A percentile compares a stretch with the other conserved stretches of the same genome.
Conservation (phyloP, 176 grass and related monocot species). For the Zea luxurians region DNA sequence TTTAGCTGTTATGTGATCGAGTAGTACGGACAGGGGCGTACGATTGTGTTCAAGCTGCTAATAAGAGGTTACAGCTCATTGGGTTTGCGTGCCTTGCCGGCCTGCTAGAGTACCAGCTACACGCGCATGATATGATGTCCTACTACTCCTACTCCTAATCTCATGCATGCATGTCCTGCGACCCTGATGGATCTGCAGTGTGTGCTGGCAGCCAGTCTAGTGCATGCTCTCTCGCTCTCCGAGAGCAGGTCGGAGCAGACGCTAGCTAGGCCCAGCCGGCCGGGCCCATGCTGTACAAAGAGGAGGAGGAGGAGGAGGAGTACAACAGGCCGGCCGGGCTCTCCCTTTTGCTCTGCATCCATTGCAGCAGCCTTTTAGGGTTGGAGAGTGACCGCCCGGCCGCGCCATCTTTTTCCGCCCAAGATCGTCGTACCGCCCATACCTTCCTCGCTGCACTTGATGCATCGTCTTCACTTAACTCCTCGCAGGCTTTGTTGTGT, state of each 20-base stretch:
- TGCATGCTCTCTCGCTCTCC: not conserved
- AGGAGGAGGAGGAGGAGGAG: not conserved
- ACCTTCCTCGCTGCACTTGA: not conserved
- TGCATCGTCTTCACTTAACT: not conserved
- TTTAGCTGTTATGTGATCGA: not conserved
- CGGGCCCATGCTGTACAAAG: not conserved
- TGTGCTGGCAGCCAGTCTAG: too few relatives aligned
- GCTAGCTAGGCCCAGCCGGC: not conserved
- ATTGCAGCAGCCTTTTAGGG: slow-evolving; percentile 17
- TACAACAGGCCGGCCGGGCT: not conserved
- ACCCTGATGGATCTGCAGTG: slow-evolving; percentile 24
- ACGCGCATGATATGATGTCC: not conserved
- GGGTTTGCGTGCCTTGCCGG: too few relatives aligned
- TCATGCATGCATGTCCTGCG: not conserved
- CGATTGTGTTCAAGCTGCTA: too few relatives aligned
- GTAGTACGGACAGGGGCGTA: not conserved
- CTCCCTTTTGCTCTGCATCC: slow-evolving; percentile 14
- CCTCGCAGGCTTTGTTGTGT: not conserved
- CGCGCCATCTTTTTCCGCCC: slow-evolving; percentile 18
- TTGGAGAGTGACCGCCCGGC: slow-evolving; percentile 8
- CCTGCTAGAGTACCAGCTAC: not conserved
- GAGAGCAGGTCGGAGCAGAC: too few relatives aligned
- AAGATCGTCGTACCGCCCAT: not conserved
- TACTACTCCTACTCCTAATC: not conserved
- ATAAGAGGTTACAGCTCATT: too few relatives aligned